These are phyloP conservation scores for Moricandia moricandioides DNA, from an alignment of 345 rosid genomes.

Conservation along the genomic window DNA sequence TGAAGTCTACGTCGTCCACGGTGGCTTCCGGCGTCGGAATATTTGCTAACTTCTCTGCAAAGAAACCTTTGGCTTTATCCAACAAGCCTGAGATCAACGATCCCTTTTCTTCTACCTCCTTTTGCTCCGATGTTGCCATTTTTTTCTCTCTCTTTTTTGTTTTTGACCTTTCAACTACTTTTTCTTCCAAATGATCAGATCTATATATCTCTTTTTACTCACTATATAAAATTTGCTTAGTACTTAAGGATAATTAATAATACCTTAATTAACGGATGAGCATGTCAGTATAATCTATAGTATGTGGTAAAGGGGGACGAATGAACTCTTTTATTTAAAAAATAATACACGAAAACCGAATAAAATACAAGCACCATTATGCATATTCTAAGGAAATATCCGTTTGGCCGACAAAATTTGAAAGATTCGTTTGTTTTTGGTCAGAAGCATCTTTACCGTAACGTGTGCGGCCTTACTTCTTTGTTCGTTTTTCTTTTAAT, in stretches of 20 bases:
- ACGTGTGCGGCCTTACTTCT: neutral
- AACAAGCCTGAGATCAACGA: constrained; percentile 40
- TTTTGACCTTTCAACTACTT: neutral
- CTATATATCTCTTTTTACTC: neutral
- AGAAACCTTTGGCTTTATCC: constrained; percentile 69
- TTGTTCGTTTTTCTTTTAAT: neutral
- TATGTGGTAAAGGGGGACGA: neutral
- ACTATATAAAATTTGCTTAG: neutral
- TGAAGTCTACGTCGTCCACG: constrained; percentile 60
- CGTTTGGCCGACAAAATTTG: neutral
- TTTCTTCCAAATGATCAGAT: constrained; percentile 18
- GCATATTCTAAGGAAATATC: neutral
- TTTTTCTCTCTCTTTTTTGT: neutral
- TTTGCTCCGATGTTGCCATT: constrained; percentile 31
- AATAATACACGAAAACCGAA: neutral
- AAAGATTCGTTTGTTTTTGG: neutral
- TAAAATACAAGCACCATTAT: neutral
- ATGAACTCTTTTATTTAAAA: neutral
- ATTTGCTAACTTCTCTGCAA: constrained; percentile 67
- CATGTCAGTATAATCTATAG: neutral
- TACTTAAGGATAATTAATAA: constrained; percentile 6
- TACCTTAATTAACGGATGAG: neutral
- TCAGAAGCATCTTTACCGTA: neutral
- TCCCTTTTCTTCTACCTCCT: constrained; percentile 29
- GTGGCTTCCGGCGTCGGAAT: constrained; percentile 73